Conservation (phyloP, 495 filamentous ascomycete species). For the Neurospora sp. region DNA sequence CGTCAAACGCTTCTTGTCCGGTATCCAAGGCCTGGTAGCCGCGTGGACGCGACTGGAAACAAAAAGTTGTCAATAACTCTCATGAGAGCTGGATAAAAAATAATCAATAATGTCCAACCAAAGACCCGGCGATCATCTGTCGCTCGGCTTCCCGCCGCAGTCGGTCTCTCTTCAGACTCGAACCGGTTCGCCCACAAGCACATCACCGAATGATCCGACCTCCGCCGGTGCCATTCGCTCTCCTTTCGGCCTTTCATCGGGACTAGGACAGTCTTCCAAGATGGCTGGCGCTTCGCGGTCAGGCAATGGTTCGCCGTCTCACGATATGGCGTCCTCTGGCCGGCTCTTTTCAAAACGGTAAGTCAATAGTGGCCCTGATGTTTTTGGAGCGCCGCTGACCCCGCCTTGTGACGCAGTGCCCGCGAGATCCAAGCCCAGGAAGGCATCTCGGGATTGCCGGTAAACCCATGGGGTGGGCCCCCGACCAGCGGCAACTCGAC, state of each 20-base stretch:
- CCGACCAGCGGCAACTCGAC: slow-evolving; percentile 94
- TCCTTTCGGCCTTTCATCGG: slow-evolving; percentile 60
- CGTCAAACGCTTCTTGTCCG: slow-evolving; percentile 4
- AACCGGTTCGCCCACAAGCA: slow-evolving; percentile 80
- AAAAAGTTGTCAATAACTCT: slow-evolving; percentile 15
- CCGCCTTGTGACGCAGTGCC: slow-evolving; percentile 44
- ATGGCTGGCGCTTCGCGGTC: slow-evolving; percentile 68
- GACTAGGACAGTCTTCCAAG: slow-evolving; percentile 52
- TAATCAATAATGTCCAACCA: slow-evolving; percentile 92
- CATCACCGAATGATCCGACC: slow-evolving; percentile 72
- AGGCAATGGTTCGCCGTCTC: slow-evolving; percentile 93
- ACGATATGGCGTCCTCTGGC: slow-evolving; percentile 64
- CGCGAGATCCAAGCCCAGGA: slow-evolving; percentile 97
- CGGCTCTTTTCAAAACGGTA: slow-evolving; percentile 88
- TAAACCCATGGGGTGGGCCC: slow-evolving; percentile 81
- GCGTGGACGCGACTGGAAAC: slow-evolving; percentile 6
- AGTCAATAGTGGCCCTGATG: slow-evolving; percentile 17
- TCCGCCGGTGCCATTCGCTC: slow-evolving; percentile 60
- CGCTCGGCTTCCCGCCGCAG: slow-evolving; percentile 58
- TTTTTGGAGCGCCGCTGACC: slow-evolving; percentile 14
- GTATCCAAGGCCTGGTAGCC: slow-evolving; percentile 5
- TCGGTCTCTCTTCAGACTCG: slow-evolving; percentile 51
- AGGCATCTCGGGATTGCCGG: slow-evolving; percentile 56
- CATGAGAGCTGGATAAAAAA: slow-evolving; percentile 37
- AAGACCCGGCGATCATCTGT: slow-evolving; percentile 67